phyloP scores from a whole-genome alignment of 1,284 basidiomycete species.

The Rhodofomes roseus region DNA sequence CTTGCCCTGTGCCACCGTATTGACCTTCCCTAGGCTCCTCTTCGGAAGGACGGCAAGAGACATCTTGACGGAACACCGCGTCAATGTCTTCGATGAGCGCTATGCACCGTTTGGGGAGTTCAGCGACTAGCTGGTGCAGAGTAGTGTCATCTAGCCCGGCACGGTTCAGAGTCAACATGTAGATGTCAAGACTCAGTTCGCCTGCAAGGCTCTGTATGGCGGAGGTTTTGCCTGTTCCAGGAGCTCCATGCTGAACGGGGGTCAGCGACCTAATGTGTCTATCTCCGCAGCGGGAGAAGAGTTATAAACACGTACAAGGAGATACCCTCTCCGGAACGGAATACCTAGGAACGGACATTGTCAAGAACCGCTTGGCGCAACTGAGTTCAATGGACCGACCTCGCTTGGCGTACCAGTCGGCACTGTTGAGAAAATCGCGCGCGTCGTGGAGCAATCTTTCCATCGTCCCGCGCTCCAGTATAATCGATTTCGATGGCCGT shows the following conservation, averaged over 20 bases:
- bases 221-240: slow-evolving; percentile 75
- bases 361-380: background rate
- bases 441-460: slow-evolving; percentile 64
- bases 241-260: slow-evolving; percentile 53
- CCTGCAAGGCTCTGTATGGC: slow-evolving; percentile 75
- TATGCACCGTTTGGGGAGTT: slow-evolving; percentile 67
- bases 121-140: slow-evolving; percentile 57
- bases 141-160: slow-evolving; percentile 63
- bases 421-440: slow-evolving; percentile 60
- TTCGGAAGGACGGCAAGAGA: slow-evolving; percentile 30
- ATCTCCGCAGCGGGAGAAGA: background rate
- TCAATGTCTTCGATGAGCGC: slow-evolving; percentile 82
- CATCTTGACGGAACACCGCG: slow-evolving; percentile 49
- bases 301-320: slow-evolving; percentile 41
- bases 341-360: slow-evolving; percentile 31
- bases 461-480: slow-evolving; percentile 63
- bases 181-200: slow-evolving; percentile 71
- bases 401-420: slow-evolving; percentile 64
- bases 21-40: background rate
- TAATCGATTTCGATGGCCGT: slow-evolving; percentile 59
- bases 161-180: slow-evolving; percentile 72
- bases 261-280: background rate
- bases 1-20: background rate
- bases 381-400: slow-evolving; percentile 26
- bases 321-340: slow-evolving; percentile 70